These are phyloP conservation scores for Entamoeba histolytica DNA, from an alignment of 208 protist genomes.

Conservation along the genomic window DNA sequence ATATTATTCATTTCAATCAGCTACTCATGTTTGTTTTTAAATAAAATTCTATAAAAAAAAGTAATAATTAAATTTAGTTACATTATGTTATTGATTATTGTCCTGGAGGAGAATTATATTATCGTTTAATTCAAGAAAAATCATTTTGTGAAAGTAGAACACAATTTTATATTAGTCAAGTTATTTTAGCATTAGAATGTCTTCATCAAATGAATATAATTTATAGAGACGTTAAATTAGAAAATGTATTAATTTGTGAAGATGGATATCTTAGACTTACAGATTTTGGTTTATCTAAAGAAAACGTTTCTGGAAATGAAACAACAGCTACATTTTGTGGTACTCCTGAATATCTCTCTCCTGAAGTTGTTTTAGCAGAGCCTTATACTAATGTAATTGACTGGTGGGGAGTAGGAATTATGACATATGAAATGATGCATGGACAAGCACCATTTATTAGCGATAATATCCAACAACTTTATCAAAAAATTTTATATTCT, in stretches of 20 bases:
- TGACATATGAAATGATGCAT: constrained; percentile 63
- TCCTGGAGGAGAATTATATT: constrained; percentile 41
- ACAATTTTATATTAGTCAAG: constrained; percentile 38
- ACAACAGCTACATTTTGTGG: constrained; percentile 23
- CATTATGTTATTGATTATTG: constrained; percentile 44
- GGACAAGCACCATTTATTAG: constrained; percentile 61
- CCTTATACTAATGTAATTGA: constrained; percentile 77
- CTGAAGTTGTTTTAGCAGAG: constrained; percentile 65
- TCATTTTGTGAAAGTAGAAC: background rate
- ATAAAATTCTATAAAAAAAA: constrained; percentile 24
- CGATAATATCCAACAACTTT: constrained; percentile 54
- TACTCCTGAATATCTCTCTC: constrained; percentile 41
- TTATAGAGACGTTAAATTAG: constrained; percentile 20
- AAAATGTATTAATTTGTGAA: constrained; percentile 16
- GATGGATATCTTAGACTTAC: constrained; percentile 21
- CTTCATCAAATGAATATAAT: constrained; percentile 27
- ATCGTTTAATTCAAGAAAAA: constrained; percentile 24
- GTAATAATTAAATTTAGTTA: constrained; percentile 24
- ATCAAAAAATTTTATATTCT: constrained; percentile 58
- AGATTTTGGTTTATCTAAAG: constrained; percentile 22
- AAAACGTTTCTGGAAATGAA: background rate
- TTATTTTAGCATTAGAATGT: constrained; percentile 39
- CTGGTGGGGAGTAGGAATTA: constrained; percentile 77
- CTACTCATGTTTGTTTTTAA: constrained; percentile 18
- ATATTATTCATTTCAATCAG: constrained; percentile 44